Conservation (phyloP, 179 eudicot genomes). For the Silene noctiflora region DNA sequence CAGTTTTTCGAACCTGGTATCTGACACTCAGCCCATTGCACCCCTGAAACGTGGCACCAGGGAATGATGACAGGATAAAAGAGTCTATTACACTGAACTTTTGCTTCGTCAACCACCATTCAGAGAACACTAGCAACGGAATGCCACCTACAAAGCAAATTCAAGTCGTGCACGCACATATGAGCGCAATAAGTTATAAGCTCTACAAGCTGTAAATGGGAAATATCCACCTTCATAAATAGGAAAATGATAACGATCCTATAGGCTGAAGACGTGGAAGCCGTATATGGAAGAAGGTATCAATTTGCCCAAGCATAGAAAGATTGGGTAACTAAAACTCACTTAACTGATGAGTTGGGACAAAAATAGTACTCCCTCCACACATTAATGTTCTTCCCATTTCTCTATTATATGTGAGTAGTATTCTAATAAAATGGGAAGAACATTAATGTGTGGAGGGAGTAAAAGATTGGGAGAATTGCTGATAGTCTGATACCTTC, state of each 20-base stretch:
- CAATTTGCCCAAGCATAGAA: neutral
- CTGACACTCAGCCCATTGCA: conserved; percentile 80
- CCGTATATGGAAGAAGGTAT: neutral
- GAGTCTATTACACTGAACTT: conserved; percentile 64
- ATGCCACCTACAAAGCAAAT: conserved; percentile 62
- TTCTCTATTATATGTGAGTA: no score
- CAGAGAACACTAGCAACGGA: conserved; percentile 73
- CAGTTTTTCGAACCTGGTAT: conserved; percentile 59
- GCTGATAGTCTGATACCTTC: conserved; percentile 55
- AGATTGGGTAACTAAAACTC: neutral
- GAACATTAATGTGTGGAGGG: no score
- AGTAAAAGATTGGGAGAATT: conserved; percentile 10
- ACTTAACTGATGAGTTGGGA: neutral
- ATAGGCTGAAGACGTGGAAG: neutral
- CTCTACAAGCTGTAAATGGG: neutral
- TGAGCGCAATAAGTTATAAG: neutral
- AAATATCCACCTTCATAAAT: neutral
- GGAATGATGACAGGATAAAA: conserved; percentile 75
- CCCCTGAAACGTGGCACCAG: conserved; percentile 77
- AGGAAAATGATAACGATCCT: neutral
- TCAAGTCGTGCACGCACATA: conserved; percentile 2
- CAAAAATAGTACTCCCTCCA: no score
- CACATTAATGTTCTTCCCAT: no score
- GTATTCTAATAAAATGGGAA: no score
- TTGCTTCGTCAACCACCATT: conserved; percentile 95